phyloP scores from a whole-genome alignment of 2,329 filamentous ascomycete species.

The Arthrocladium fulminans region DNA sequence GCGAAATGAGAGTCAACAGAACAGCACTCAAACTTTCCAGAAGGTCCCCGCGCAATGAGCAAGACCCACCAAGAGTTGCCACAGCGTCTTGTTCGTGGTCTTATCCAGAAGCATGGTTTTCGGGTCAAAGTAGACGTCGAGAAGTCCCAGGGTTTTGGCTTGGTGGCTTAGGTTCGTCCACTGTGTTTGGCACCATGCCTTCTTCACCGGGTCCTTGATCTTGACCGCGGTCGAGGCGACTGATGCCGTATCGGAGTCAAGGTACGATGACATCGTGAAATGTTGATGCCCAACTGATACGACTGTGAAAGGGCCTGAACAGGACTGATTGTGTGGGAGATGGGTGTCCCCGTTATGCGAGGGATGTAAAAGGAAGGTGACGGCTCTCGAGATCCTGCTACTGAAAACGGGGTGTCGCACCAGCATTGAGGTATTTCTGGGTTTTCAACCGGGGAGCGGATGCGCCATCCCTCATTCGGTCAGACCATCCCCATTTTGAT shows the following conservation, averaged over 20 bases:
- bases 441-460: no score
- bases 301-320: no score
- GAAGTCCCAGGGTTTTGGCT: conserved; percentile 15
- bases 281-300: no score
- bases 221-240: conserved; percentile 4
- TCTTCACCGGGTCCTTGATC: conserved; percentile 13
- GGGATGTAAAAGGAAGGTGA: no score
- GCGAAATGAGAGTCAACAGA: neutral
- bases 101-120: conserved; percentile 23
- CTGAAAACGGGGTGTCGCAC: no score
- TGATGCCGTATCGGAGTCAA: conserved; percentile 3
- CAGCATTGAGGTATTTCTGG: no score
- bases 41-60: neutral
- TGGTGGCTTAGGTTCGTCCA: conserved; percentile 22
- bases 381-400: no score
- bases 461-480: no score
- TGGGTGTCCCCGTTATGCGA: no score
- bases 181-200: conserved; percentile 20
- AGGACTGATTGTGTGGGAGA: no score
- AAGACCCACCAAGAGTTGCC: conserved; percentile 19
- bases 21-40: neutral
- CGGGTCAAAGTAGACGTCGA: conserved; percentile 20
- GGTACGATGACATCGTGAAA: neutral
- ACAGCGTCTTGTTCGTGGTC: conserved; percentile 19
- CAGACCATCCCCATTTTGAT: no score